These are phyloP conservation scores for Handroanthus guayacan DNA, from an alignment of 257 asterid species.

Conservation along the genomic window DNA sequence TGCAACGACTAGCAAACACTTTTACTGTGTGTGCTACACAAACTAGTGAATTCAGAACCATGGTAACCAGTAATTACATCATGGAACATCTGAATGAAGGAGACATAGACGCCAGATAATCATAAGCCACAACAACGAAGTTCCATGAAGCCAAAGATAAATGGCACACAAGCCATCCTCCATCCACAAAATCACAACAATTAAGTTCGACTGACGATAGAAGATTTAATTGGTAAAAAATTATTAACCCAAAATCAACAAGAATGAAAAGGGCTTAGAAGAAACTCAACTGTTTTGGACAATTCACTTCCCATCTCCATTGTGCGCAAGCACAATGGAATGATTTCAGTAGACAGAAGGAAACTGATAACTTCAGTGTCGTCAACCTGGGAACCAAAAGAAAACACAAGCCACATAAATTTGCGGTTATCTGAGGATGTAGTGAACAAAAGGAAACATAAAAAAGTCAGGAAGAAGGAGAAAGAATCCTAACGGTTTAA, in stretches of 20 bases:
- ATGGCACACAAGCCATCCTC: background rate
- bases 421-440: slow-evolving; percentile 14
- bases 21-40: background rate
- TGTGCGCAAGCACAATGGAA: slow-evolving; percentile 92
- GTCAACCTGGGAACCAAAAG: slow-evolving; percentile 67
- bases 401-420: slow-evolving; percentile 2
- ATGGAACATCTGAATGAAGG: background rate
- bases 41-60: background rate
- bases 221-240: background rate
- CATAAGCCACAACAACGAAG: background rate
- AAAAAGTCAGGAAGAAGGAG: background rate
- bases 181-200: slow-evolving; percentile 18
- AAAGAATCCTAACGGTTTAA: background rate
- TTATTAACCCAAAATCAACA: slow-evolving; percentile 12
- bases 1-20: background rate
- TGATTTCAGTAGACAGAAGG: slow-evolving; percentile 92
- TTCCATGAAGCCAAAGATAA: background rate
- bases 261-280: slow-evolving; percentile 24
- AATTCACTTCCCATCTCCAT: slow-evolving; percentile 99
- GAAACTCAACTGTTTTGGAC: slow-evolving; percentile 86
- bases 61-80: background rate
- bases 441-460: background rate
- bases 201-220: background rate
- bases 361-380: slow-evolving; percentile 92
- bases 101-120: background rate